These are phyloP conservation scores for Nigrospora osmanthi DNA, from an alignment of 2,329 filamentous ascomycete genomes.

Conservation along the genomic window DNA sequence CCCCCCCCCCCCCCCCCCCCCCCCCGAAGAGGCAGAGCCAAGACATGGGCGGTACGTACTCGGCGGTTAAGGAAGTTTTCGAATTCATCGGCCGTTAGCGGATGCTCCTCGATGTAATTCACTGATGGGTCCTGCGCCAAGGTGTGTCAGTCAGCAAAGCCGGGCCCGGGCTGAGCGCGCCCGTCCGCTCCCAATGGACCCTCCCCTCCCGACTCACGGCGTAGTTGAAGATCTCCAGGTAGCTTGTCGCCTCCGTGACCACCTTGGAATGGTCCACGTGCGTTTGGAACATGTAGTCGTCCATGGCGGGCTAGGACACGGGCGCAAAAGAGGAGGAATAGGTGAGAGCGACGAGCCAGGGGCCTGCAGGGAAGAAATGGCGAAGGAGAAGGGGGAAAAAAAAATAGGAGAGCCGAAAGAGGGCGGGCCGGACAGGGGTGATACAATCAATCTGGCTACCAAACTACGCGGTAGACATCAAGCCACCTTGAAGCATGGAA, in stretches of 20 bases:
- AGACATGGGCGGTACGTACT: conserved; percentile 26
- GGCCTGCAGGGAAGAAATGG: too few species aligned
- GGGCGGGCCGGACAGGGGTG: too few species aligned
- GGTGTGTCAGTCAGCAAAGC: neutral
- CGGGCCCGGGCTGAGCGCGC: neutral
- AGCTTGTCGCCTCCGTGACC: conserved; percentile 44
- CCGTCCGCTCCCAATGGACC: neutral
- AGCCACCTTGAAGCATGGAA: too few species aligned
- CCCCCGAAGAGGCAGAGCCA: neutral
- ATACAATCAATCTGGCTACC: too few species aligned
- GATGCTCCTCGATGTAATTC: conserved; percentile 43
- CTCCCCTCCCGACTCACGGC: conserved; percentile 39
- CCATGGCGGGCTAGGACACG: conserved; percentile 29
- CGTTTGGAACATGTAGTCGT: conserved; percentile 48
- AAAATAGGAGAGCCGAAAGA: too few species aligned
- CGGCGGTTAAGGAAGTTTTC: conserved; percentile 44
- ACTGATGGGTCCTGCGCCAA: conserved; percentile 36
- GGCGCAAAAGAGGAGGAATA: too few species aligned
- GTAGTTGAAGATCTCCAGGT: conserved; percentile 53
- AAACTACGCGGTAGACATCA: too few species aligned
- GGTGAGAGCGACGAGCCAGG: too few species aligned
- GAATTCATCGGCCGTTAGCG: conserved; percentile 46
- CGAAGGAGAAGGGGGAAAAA: too few species aligned
- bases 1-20: neutral
- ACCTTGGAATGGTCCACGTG: conserved; percentile 39